These are phyloP conservation scores for Annulohypoxylon stygium DNA, from an alignment of 495 filamentous ascomycete species.

Conservation along the genomic window DNA sequence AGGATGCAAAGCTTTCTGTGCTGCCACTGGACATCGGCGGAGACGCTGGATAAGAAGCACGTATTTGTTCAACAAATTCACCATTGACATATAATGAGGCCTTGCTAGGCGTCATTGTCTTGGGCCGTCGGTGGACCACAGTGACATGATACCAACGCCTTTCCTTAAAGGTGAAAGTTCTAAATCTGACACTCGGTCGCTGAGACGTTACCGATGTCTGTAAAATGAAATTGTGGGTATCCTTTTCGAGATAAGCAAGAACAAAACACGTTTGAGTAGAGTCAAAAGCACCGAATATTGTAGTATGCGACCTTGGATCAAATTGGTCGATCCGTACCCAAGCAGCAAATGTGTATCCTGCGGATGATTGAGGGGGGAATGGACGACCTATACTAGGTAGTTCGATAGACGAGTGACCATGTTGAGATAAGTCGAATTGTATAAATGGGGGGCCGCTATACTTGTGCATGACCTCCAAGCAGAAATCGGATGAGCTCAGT, in stretches of 20 bases:
- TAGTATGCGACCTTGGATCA: constrained; percentile 87
- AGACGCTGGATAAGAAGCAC: constrained; percentile 82
- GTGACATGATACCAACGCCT: constrained; percentile 92
- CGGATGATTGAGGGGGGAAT: constrained; percentile 79
- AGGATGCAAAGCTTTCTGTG: constrained; percentile 71
- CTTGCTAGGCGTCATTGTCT: constrained; percentile 79
- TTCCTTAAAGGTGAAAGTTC: constrained; percentile 78
- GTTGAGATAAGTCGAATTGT: constrained; percentile 90
- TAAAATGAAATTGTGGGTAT: constrained; percentile 94
- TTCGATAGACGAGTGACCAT: constrained; percentile 91
- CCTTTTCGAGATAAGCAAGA: constrained; percentile 91
- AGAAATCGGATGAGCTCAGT: constrained; percentile 74
- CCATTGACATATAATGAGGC: constrained; percentile 93
- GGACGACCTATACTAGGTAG: constrained; percentile 81
- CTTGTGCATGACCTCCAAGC: constrained; percentile 76
- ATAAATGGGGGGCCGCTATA: constrained; percentile 85
- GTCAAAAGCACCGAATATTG: constrained; percentile 96
- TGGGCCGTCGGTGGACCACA: constrained; percentile 82
- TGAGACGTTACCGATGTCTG: constrained; percentile 92
- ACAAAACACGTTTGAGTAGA: constrained; percentile 92
- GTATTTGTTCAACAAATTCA: constrained; percentile 92
- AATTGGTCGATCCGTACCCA: constrained; percentile 92
- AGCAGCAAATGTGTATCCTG: constrained; percentile 87
- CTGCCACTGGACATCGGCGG: constrained; percentile 72
- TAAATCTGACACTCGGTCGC: constrained; percentile 92